Percentiles rank a stretch among this genome's conserved stretches.
Evolutionary conservation across 805 yeast genomes (phyloP).

Genomic region (Saturnispora mendoncae): DNA sequence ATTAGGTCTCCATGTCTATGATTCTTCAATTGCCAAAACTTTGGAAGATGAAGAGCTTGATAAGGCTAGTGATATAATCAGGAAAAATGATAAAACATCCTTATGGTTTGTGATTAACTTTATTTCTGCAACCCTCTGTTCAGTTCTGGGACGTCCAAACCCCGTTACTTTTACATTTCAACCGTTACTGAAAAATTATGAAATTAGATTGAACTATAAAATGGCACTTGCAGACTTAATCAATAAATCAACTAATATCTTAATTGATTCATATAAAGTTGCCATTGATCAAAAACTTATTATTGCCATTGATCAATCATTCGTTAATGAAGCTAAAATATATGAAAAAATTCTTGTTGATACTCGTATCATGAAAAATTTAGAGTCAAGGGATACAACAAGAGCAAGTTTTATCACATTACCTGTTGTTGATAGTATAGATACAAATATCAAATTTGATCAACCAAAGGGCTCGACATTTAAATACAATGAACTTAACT

Average conservation of each 20-base stretch:
- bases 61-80: slow-evolving; percentile 22
- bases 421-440: slow-evolving; percentile 24
- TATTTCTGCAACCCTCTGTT: slow-evolving; percentile 40
- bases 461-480: not conserved
- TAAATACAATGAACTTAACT: slow-evolving; percentile 7
- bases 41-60: slow-evolving; percentile 27
- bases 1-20: slow-evolving; percentile 42
- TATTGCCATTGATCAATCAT: slow-evolving; percentile 32
- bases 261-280: slow-evolving; percentile 43
- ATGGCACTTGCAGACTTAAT: slow-evolving; percentile 43
- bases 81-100: slow-evolving; percentile 33
- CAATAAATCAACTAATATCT: slow-evolving; percentile 38
- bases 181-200: slow-evolving; percentile 27
- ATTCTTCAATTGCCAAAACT: slow-evolving; percentile 26
- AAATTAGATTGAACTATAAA: slow-evolving; percentile 32
- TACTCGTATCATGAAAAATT: slow-evolving; percentile 20
- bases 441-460: slow-evolving; percentile 6
- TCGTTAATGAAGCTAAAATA: slow-evolving; percentile 34
- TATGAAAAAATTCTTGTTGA: slow-evolving; percentile 29
- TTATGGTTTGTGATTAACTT: slow-evolving; percentile 44
- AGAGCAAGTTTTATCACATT: slow-evolving; percentile 22
- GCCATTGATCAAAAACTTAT: slow-evolving; percentile 36
- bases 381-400: slow-evolving; percentile 16
- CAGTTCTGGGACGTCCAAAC: slow-evolving; percentile 45
- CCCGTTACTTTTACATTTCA: slow-evolving; percentile 38